Evolutionary conservation across 2,329 filamentous ascomycete species (phyloP).

Genomic region (Colletotrichum acutatum): DNA sequence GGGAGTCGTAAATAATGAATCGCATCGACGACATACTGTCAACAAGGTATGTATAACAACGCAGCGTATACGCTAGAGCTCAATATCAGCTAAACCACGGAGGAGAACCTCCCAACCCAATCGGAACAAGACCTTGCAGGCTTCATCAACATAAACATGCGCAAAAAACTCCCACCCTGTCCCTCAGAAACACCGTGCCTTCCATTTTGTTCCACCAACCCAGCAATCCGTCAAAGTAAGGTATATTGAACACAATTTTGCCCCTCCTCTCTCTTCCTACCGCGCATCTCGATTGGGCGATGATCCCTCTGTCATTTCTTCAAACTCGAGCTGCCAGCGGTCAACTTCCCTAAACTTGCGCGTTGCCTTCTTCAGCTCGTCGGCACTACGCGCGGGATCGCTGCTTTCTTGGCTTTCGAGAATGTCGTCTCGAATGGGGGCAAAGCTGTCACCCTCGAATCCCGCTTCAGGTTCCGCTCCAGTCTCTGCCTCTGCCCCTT

Average conservation of each 20-base stretch:
- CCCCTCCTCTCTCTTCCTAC: conserved; percentile 42
- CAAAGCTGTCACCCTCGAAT: conserved; percentile 44
- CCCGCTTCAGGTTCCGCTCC: conserved; percentile 39
- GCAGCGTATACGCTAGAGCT: neutral
- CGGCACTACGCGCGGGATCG: conserved; percentile 48
- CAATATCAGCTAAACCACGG: neutral
- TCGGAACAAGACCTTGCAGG: neutral
- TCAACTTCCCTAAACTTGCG: conserved; percentile 77
- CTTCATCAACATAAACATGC: neutral
- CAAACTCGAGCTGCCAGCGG: conserved; percentile 74
- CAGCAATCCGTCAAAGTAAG: conserved; percentile 7
- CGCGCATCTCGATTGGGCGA: conserved; percentile 61
- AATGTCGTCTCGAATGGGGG: conserved; percentile 58
- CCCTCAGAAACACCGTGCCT: neutral
- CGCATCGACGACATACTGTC: neutral
- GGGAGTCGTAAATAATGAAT: neutral
- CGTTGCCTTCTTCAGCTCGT: conserved; percentile 68
- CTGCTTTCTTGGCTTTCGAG: conserved; percentile 42
- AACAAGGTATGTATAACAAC: neutral
- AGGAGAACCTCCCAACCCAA: neutral
- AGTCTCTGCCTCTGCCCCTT: conserved; percentile 45
- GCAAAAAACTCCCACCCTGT: neutral
- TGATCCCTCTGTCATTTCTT: conserved; percentile 68
- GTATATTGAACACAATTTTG: neutral
- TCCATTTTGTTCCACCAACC: neutral